A percentile compares a stretch with the other conserved stretches of the same genome.
Evolutionary conservation across 306 rosid genomes (phyloP).

Genomic region (Mimosa pudica): DNA sequence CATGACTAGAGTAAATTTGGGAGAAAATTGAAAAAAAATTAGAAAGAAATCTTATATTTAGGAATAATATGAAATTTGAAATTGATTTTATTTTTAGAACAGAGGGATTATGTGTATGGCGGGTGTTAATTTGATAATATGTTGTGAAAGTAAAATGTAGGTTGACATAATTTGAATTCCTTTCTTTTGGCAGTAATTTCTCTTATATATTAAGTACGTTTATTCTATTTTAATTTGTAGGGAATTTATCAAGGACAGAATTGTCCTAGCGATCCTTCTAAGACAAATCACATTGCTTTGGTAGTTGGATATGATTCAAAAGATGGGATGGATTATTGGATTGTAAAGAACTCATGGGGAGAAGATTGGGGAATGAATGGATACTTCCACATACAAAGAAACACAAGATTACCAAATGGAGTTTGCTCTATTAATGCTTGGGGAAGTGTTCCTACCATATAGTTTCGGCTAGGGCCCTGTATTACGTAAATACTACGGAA

Average conservation of each 20-base stretch:
- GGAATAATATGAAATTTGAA: no score
- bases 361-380: neutral
- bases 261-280: neutral
- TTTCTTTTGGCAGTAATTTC: no score
- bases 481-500: no score
- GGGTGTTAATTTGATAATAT: no score
- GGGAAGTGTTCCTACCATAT: neutral
- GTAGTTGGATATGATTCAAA: neutral
- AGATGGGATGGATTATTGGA: conserved; percentile 6
- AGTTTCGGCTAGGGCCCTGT: neutral
- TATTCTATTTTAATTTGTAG: neutral
- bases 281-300: neutral
- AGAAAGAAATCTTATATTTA: no score
- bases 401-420: neutral
- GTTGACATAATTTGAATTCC: no score
- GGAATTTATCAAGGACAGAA: neutral
- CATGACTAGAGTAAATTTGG: no score
- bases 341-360: neutral
- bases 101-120: no score
- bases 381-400: neutral
- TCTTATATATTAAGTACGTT: neutral
- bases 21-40: no score
- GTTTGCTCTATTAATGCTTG: neutral
- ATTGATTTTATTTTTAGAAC: no score
- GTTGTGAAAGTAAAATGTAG: no score